Percentiles rank a stretch among this genome's conserved stretches.
Evolutionary conservation across 2,329 filamentous ascomycete species (phyloP).

Genomic region (Chaetomium sp.): DNA sequence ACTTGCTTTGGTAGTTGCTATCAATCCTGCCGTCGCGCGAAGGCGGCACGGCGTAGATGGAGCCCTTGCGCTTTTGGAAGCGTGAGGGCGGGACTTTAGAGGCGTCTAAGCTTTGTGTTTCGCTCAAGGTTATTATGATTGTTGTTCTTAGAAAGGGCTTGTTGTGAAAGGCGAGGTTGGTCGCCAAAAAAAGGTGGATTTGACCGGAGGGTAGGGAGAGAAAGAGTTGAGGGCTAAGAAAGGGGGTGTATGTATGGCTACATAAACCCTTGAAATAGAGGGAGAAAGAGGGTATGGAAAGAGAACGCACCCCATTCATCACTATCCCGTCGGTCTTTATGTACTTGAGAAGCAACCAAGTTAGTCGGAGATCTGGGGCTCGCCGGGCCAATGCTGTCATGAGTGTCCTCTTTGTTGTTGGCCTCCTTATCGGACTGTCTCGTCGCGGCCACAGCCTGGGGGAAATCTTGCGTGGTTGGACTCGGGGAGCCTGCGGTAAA

Average conservation of each 20-base stretch:
- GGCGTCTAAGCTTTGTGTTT: conserved; percentile 39
- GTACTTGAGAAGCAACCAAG: too few species aligned
- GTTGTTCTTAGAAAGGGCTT: too few species aligned
- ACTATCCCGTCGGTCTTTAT: conserved; percentile 17
- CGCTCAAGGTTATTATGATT: not conserved
- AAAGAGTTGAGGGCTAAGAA: not conserved
- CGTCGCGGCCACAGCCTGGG: not conserved
- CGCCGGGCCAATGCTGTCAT: too few species aligned
- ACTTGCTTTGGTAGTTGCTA: conserved; percentile 52
- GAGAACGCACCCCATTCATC: conserved; percentile 22
- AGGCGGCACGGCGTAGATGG: conserved; percentile 59
- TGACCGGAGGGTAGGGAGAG: not conserved
- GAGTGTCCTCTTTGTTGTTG: too few species aligned
- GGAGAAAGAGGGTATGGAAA: not conserved
- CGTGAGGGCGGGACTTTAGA: conserved; percentile 60
- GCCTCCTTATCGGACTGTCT: too few species aligned
- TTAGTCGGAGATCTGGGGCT: too few species aligned
- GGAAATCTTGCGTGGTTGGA: not conserved
- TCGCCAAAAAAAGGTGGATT: not conserved
- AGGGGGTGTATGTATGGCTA: not conserved
- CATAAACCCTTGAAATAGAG: not conserved
- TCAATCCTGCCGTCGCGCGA: conserved; percentile 60
- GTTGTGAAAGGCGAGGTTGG: not conserved
- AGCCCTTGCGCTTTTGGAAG: conserved; percentile 64
- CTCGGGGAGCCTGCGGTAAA: not conserved